Evolutionary conservation across 2,329 filamentous ascomycete genomes (phyloP).

Genomic region (Dactylonectria macrodidyma): DNA sequence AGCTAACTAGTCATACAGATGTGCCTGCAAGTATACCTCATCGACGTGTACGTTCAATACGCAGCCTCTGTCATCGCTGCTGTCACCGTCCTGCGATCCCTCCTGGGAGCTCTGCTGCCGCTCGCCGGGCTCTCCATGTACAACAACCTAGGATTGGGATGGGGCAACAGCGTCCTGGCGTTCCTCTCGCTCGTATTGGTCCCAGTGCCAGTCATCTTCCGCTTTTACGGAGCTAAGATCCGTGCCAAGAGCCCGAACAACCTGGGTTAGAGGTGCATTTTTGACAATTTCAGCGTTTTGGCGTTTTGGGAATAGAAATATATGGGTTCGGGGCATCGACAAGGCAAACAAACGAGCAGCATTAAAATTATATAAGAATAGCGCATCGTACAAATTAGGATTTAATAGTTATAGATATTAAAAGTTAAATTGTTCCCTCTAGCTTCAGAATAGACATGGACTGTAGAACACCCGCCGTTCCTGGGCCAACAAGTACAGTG

Average conservation of each 20-base stretch:
- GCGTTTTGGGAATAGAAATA: neutral
- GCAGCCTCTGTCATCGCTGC: slow-evolving; percentile 51
- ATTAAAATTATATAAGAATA: neutral
- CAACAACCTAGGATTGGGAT: slow-evolving; percentile 62
- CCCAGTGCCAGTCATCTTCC: slow-evolving; percentile 34
- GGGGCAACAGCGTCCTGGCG: slow-evolving; percentile 57
- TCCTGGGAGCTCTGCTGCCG: slow-evolving; percentile 77
- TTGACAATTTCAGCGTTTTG: slow-evolving; percentile 6
- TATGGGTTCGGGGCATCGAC: neutral
- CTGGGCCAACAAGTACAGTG: too few species aligned
- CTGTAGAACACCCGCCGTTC: too few species aligned
- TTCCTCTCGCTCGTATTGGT: slow-evolving; percentile 58
- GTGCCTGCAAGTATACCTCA: slow-evolving; percentile 55
- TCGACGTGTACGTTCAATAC: slow-evolving; percentile 50
- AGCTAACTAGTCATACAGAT: slow-evolving; percentile 35
- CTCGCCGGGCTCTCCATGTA: slow-evolving; percentile 66
- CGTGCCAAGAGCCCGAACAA: slow-evolving; percentile 42
- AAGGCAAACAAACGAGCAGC: neutral
- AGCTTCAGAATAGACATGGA: too few species aligned
- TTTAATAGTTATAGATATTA: slow-evolving; percentile 16
- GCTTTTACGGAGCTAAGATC: slow-evolving; percentile 42
- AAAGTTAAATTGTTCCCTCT: neutral
- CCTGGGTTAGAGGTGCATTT: slow-evolving; percentile 20
- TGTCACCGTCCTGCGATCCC: slow-evolving; percentile 57
- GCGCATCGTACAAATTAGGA: neutral